Evolutionary conservation across 441 rosid species (phyloP).

Genomic region (Aleurites moluccanus): DNA sequence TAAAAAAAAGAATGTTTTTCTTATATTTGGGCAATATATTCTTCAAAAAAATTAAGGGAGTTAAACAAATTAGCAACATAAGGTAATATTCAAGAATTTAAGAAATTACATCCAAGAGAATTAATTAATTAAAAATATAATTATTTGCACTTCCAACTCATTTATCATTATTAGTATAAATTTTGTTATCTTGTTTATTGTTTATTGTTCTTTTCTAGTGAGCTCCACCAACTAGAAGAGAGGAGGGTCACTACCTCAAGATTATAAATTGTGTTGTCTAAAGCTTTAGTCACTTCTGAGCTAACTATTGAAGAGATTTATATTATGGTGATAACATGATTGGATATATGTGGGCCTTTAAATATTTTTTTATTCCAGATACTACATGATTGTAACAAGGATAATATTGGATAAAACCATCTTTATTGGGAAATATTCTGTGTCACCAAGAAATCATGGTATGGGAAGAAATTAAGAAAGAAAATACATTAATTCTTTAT

Average conservation of each 20-base stretch:
- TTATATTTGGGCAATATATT: no score
- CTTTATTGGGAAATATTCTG: constrained; percentile 21
- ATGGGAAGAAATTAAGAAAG: not conserved
- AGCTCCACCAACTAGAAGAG: constrained; percentile 25
- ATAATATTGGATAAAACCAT: constrained; percentile 31
- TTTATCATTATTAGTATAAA: not conserved
- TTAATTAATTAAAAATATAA: not conserved
- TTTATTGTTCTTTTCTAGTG: constrained; percentile 15
- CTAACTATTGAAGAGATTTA: constrained; percentile 20
- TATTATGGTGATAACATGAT: constrained; percentile 33
- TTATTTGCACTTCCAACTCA: constrained; percentile 9
- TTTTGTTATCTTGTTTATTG: constrained; percentile 7
- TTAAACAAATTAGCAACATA: no score
- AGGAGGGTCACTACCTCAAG: constrained; percentile 24
- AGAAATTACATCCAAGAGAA: not conserved
- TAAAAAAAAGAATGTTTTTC: no score
- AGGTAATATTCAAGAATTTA: no score
- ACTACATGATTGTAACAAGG: constrained; percentile 34
- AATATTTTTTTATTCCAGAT: constrained; percentile 32
- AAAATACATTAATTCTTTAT: not conserved
- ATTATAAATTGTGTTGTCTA: constrained; percentile 32
- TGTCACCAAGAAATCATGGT: constrained; percentile 19
- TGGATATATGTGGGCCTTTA: constrained; percentile 42
- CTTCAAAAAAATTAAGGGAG: not conserved
- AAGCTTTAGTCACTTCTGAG: constrained; percentile 16